Base-by-base conservation (phyloP, 257 asterid genomes). In the Salvia rosmarinus region DNA sequence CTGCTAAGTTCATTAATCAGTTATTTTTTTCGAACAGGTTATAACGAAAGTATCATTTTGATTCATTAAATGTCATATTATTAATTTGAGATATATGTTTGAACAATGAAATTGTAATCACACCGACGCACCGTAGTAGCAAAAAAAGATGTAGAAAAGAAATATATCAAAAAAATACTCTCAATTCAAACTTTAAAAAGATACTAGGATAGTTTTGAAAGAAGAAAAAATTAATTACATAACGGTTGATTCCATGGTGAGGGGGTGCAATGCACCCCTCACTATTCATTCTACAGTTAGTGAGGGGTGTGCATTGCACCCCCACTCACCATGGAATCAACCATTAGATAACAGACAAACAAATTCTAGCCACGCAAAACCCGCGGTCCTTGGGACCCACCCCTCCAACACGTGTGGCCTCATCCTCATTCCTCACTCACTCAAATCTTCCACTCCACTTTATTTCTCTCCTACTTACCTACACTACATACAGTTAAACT, bases 361-460 rank as follows among this genome's bases (percentile, higher is more conserved):
- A 63, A 50, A 51, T 16, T 54, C 13, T 13, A 54, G 17, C 68
- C 78, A 46, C 78, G 78, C 43, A 65, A 56, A 74, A 44, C 2
- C 68, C 78, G 57, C 78, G 78, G 74, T 57, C 9, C 14, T 4
- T 42, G 28, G 64, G 46, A 1, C 77, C 70, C 64, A 3, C 37
- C 35, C 21, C 5, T n/a, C 3, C 32, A 6, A 44, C 76, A 61
- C 72, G 77, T 73, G 77, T 73, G 12, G 30, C 14, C 6, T n/a
- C 23, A 17, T 30, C 9, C 34, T 3, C 39, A 34, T 34, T 5
- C 23, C 61, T 19, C 51, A 35, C 63, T 35, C 70, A 34, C 51
- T 30, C 55, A 20, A 8, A 12, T 0, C 21, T 37, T 11, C 6
- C 14, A n/a, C 0, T 30, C 9, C 61, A 4, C 74, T 55, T 34